Percentiles rank a stretch among this genome's conserved stretches.
Conservation (phyloP, 148 eudicot species). For the Cornus controversa region DNA sequence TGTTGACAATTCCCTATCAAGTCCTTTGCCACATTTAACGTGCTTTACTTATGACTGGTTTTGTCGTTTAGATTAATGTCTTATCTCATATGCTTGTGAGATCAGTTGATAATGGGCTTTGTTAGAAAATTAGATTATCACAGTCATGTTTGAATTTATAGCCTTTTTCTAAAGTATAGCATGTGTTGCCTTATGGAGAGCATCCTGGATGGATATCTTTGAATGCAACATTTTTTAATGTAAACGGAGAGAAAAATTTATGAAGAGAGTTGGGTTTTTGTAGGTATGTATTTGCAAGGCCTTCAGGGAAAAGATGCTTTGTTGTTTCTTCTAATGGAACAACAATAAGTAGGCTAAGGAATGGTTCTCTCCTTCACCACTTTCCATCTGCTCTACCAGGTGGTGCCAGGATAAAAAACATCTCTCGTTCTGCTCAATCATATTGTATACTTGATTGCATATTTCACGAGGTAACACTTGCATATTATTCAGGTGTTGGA, state of each 20-base stretch:
- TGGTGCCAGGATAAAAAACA: slow-evolving; percentile 73
- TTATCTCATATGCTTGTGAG: background rate
- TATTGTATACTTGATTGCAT: slow-evolving; percentile 95
- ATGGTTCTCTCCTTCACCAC: slow-evolving; percentile 75
- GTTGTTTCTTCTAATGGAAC: slow-evolving; percentile 94
- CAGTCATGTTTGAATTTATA: background rate
- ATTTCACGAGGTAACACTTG: slow-evolving; percentile 73
- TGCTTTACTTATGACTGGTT: background rate
- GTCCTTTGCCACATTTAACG: background rate
- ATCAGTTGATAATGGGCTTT: background rate
- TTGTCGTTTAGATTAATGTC: no score
- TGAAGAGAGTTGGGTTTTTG: slow-evolving; percentile 12
- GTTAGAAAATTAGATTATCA: background rate
- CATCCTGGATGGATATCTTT: background rate
- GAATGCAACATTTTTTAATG: background rate
- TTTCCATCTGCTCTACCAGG: slow-evolving; percentile 90
- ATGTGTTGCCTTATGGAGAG: background rate
- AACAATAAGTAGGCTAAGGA: slow-evolving; percentile 82
- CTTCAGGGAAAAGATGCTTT: slow-evolving; percentile 96
- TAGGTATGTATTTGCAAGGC: slow-evolving; percentile 94
- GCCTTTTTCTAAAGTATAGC: background rate
- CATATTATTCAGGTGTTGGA: background rate
- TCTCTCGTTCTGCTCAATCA: slow-evolving; percentile 63
- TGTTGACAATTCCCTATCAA: background rate
- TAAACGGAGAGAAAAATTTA: background rate